These are phyloP conservation scores for Colletotrichum siamense DNA, from an alignment of 2,329 filamentous ascomycete species.

Conservation along the genomic window DNA sequence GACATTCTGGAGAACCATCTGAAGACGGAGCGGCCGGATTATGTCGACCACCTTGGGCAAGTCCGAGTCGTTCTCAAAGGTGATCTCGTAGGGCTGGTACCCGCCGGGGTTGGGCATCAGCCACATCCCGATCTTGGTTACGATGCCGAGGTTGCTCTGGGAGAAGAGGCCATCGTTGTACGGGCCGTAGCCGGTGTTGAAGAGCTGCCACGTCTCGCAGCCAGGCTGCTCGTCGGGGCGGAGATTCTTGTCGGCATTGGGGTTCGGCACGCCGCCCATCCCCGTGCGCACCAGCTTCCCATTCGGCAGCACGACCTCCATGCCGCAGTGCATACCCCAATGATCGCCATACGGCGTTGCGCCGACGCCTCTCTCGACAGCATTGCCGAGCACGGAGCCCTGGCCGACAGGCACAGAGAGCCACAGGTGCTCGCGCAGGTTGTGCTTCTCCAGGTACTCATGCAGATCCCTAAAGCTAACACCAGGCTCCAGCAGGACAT, in stretches of 20 bases:
- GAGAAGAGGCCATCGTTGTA: slow-evolving; percentile 49
- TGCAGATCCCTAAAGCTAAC: slow-evolving; percentile 43
- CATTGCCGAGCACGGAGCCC: slow-evolving; percentile 52
- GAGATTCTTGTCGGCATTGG: slow-evolving; percentile 1
- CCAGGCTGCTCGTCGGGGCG: slow-evolving; percentile 30
- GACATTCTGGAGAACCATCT: slow-evolving; percentile 53
- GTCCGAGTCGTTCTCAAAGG: slow-evolving; percentile 28
- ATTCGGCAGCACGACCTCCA: slow-evolving; percentile 48
- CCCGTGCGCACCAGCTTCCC: slow-evolving; percentile 48
- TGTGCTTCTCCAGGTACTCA: slow-evolving; percentile 38
- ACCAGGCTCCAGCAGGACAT: slow-evolving; percentile 48
- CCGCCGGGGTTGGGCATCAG: slow-evolving; percentile 59
- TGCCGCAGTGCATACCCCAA: slow-evolving; percentile 43
- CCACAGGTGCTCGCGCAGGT: slow-evolving; percentile 44
- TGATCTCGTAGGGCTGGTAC: slow-evolving; percentile 37
- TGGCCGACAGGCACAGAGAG: slow-evolving; percentile 48
- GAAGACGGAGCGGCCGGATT: slow-evolving; percentile 40
- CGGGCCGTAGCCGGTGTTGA: slow-evolving; percentile 46
- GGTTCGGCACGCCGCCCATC: slow-evolving; percentile 34
- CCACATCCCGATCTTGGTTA: slow-evolving; percentile 57
- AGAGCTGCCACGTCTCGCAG: slow-evolving; percentile 46
- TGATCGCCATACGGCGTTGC: slow-evolving; percentile 53
- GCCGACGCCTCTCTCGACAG: slow-evolving; percentile 49
- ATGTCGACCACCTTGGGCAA: slow-evolving; percentile 32
- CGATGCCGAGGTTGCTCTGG: slow-evolving; percentile 55